A percentile compares a stretch with the other conserved stretches of the same genome.
Evolutionary conservation across 208 protist genomes (phyloP).

Genomic region (Crithidia acanthocephali): DNA sequence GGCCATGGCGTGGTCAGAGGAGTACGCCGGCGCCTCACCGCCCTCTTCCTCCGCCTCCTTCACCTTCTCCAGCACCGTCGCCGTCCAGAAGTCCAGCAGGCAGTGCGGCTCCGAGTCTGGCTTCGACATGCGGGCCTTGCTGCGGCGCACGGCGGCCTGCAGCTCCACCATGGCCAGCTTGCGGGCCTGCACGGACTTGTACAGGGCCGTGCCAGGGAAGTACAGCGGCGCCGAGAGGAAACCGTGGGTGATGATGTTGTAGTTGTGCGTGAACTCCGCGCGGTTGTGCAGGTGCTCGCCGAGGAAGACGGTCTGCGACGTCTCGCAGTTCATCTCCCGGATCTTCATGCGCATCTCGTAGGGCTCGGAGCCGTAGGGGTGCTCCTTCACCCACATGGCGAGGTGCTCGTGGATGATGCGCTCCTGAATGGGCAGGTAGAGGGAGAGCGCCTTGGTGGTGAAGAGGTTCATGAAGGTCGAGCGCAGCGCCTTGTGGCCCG

Average conservation of each 20-base stretch:
- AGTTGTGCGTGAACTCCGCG: slow-evolving; percentile 90
- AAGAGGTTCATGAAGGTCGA: slow-evolving; percentile 90
- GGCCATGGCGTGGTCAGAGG: slow-evolving; percentile 87
- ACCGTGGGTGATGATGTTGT: slow-evolving; percentile 94
- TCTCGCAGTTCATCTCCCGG: slow-evolving; percentile 93
- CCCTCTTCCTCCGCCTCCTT: slow-evolving; percentile 77
- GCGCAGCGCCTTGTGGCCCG: slow-evolving; percentile 81
- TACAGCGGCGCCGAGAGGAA: slow-evolving; percentile 92
- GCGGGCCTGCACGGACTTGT: slow-evolving; percentile 89
- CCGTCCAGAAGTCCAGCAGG: slow-evolving; percentile 94
- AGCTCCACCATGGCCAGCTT: slow-evolving; percentile 88
- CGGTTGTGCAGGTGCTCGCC: slow-evolving; percentile 90
- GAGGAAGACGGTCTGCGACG: slow-evolving; percentile 93
- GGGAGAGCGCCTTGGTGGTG: slow-evolving; percentile 82
- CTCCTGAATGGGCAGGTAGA: slow-evolving; percentile 85
- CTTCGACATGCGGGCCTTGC: slow-evolving; percentile 76
- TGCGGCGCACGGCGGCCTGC: slow-evolving; percentile 76
- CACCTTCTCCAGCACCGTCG: slow-evolving; percentile 69
- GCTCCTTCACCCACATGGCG: slow-evolving; percentile 63
- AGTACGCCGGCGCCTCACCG: slow-evolving; percentile 67
- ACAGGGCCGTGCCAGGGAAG: slow-evolving; percentile 92
- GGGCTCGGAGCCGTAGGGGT: slow-evolving; percentile 55
- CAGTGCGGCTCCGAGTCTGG: slow-evolving; percentile 83
- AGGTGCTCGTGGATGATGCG: slow-evolving; percentile 75
- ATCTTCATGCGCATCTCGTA: slow-evolving; percentile 86